phyloP scores from a whole-genome alignment of 2,329 filamentous ascomycete genomes.

The Xylaria polymorpha region DNA sequence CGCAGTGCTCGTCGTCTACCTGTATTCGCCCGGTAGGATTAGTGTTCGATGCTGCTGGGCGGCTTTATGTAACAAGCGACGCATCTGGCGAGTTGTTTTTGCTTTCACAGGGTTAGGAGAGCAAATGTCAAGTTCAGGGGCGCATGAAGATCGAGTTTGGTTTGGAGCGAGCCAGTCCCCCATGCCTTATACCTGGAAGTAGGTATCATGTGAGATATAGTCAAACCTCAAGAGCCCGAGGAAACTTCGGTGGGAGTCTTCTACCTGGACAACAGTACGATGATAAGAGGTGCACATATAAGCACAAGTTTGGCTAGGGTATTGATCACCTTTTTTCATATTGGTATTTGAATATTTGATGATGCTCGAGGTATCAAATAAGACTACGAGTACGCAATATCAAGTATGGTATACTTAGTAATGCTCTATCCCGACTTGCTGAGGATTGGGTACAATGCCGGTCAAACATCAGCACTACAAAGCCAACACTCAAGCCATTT shows the following conservation, averaged over 20 bases:
- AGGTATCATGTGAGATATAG: neutral
- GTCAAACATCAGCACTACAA: neutral
- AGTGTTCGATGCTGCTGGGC: constrained; percentile 54
- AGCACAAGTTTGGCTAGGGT: neutral
- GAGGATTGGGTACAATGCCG: neutral
- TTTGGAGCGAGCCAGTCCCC: neutral
- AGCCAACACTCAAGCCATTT: neutral
- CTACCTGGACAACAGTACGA: neutral
- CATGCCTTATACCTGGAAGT: neutral
- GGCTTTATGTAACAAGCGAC: constrained; percentile 66
- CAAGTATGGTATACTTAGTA: neutral
- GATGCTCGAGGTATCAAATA: neutral
- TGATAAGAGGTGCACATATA: neutral
- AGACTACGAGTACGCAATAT: neutral
- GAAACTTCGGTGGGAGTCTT: neutral
- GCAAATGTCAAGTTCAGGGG: neutral
- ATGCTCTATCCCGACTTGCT: neutral
- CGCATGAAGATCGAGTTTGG: neutral
- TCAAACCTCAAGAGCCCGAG: neutral
- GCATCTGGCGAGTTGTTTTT: constrained; percentile 61
- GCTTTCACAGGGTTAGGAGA: constrained; percentile 33
- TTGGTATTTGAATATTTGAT: neutral
- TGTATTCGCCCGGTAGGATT: constrained; percentile 66
- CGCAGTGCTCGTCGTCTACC: constrained; percentile 55
- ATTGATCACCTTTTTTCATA: neutral